These are phyloP conservation scores for Coemansia sp. DNA, from an alignment of 192 early-diverging fungal genomes.

Conservation along the genomic window DNA sequence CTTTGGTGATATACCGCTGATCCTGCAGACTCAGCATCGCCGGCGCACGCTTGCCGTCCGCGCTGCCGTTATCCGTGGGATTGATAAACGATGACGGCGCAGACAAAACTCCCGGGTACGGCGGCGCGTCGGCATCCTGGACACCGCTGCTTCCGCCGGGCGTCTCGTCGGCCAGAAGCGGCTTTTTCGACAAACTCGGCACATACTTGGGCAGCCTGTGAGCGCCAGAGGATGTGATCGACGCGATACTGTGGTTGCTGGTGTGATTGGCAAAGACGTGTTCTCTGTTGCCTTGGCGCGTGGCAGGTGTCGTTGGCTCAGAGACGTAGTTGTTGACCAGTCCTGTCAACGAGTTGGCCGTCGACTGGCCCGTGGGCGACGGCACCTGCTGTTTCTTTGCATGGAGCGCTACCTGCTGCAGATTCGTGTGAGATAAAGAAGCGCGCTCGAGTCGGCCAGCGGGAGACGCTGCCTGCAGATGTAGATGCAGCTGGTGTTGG, in stretches of 20 bases:
- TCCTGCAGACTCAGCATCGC: slow-evolving; percentile 5
- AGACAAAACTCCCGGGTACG: slow-evolving; percentile 1
- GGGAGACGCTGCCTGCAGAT: neutral
- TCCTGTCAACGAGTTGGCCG: slow-evolving; percentile 16
- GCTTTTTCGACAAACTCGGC: neutral
- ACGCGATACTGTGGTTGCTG: neutral
- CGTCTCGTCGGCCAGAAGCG: slow-evolving; percentile 5
- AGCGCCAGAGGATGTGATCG: neutral
- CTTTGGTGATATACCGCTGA: slow-evolving; percentile 34
- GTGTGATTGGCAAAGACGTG: slow-evolving; percentile 3
- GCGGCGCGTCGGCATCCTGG: neutral
- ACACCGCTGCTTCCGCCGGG: neutral
- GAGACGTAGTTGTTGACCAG: slow-evolving; percentile 21
- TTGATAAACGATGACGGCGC: slow-evolving; percentile 7
- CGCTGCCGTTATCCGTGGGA: neutral
- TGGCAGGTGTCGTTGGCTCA: slow-evolving; percentile 33
- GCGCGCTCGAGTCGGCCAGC: slow-evolving; percentile 21
- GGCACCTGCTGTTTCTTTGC: slow-evolving; percentile 2
- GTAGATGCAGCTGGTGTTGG: neutral
- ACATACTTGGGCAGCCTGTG: neutral
- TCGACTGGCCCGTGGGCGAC: slow-evolving; percentile 23
- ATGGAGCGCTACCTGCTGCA: slow-evolving; percentile 25
- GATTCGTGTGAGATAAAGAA: slow-evolving; percentile 48
- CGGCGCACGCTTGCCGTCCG: neutral
- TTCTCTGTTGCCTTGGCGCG: neutral